These are phyloP conservation scores for Penicillium cataractarum DNA, from an alignment of 495 filamentous ascomycete genomes.

Conservation along the genomic window DNA sequence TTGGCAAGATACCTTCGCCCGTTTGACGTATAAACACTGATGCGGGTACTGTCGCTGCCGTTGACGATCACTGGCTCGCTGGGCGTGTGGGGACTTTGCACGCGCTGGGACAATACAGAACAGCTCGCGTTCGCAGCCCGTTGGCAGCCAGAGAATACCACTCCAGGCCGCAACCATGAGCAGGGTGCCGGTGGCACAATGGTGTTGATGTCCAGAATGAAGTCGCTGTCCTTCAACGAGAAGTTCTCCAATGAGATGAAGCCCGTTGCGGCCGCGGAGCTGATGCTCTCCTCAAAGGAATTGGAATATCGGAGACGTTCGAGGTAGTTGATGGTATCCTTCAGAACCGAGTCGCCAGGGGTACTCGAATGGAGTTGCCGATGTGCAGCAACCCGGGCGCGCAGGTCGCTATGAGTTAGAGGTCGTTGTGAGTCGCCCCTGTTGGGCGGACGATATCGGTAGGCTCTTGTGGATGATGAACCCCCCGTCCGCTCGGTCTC, in stretches of 20 bases:
- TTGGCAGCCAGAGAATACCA: slow-evolving; percentile 67
- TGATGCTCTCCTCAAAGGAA: slow-evolving; percentile 59
- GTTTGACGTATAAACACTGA: slow-evolving; percentile 36
- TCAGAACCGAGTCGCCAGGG: slow-evolving; percentile 48
- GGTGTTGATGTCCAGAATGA: slow-evolving; percentile 60
- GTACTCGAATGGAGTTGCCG: slow-evolving; percentile 55
- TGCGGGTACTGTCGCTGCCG: slow-evolving; percentile 37
- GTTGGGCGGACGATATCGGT: slow-evolving; percentile 40
- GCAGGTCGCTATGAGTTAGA: slow-evolving; percentile 48
- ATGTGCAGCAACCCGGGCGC: slow-evolving; percentile 52
- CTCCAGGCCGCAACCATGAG: slow-evolving; percentile 68
- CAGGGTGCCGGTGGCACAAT: slow-evolving; percentile 59
- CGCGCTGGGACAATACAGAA: slow-evolving; percentile 34
- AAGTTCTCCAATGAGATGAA: slow-evolving; percentile 50
- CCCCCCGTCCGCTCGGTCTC: slow-evolving; percentile 35
- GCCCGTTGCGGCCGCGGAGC: slow-evolving; percentile 52
- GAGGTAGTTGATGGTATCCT: slow-evolving; percentile 68
- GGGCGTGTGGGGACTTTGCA: slow-evolving; percentile 29
- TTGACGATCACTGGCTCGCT: slow-evolving; percentile 47
- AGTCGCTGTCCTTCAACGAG: slow-evolving; percentile 58
- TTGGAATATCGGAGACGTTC: slow-evolving; percentile 60
- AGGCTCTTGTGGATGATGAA: slow-evolving; percentile 34
- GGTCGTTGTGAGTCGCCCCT: slow-evolving; percentile 36
- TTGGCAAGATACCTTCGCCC: slow-evolving; percentile 46
- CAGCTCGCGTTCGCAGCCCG: slow-evolving; percentile 42